Percentiles rank a stretch among this genome's conserved stretches.
These are phyloP conservation scores for Gnomoniopsis smithogilvyi DNA, from an alignment of 2,329 filamentous ascomycete species.

Conservation along the genomic window DNA sequence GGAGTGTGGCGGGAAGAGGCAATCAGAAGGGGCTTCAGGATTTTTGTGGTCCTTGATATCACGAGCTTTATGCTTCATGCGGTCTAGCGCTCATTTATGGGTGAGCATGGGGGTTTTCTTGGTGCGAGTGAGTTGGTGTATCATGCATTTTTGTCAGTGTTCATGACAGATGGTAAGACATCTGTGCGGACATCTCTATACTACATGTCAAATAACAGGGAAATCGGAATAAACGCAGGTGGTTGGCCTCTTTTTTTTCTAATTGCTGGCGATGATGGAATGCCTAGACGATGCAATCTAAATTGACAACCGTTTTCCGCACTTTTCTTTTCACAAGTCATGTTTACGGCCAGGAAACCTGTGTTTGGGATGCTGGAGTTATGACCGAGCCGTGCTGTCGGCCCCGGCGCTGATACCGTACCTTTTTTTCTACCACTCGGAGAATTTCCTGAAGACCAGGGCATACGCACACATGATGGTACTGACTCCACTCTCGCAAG, in stretches of 20 bases:
- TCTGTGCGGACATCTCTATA: no score
- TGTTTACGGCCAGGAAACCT: neutral
- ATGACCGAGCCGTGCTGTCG: no score
- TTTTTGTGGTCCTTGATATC: neutral
- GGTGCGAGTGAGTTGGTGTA: neutral
- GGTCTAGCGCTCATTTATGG: neutral
- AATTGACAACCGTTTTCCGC: no score
- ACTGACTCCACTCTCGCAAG: no score
- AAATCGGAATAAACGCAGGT: no score
- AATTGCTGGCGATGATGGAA: no score
- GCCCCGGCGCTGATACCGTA: neutral
- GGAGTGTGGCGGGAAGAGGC: neutral
- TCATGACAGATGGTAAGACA: neutral
- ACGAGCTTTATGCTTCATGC: neutral
- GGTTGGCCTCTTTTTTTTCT: no score
- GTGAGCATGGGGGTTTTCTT: neutral
- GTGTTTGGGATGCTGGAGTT: neutral
- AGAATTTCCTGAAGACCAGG: neutral
- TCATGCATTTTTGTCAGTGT: neutral
- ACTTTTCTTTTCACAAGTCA: no score
- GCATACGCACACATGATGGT: neutral
- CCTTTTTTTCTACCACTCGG: neutral
- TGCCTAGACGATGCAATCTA: no score
- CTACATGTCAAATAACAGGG: no score
- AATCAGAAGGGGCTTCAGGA: neutral